A percentile compares a stretch with the other conserved stretches of the same genome.
These are phyloP conservation scores for Carpinus fangiana DNA, from an alignment of 306 rosid genomes.

Conservation along the genomic window DNA sequence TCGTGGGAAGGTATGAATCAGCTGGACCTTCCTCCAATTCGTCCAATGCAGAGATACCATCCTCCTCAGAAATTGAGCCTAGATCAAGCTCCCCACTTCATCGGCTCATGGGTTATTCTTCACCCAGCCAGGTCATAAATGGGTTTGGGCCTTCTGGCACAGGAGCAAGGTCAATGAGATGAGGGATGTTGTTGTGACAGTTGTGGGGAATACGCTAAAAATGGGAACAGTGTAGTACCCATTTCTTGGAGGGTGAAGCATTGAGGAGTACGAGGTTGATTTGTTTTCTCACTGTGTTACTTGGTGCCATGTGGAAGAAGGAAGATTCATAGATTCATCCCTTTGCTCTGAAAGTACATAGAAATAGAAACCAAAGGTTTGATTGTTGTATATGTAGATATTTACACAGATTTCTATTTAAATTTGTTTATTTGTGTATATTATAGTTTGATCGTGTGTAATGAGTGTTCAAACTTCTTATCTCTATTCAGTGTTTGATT, in stretches of 20 bases:
- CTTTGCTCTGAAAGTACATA: background rate
- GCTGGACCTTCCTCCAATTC: constrained; percentile 33
- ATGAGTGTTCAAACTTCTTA: background rate
- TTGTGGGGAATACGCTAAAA: background rate
- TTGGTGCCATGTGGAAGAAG: background rate
- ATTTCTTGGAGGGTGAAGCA: background rate
- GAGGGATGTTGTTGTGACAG: background rate
- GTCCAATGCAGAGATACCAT: constrained; percentile 29
- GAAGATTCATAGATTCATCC: background rate
- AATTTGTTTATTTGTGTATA: constrained; percentile 6
- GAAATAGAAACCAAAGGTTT: background rate
- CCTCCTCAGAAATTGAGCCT: constrained; percentile 45
- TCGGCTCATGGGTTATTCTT: constrained; percentile 77
- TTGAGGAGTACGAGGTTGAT: background rate
- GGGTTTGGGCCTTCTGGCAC: constrained; percentile 36
- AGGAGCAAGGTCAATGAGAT: constrained; percentile 28
- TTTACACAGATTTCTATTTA: background rate
- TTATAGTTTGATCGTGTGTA: background rate
- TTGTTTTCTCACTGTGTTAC: background rate
- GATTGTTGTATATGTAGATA: background rate
- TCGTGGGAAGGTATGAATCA: constrained; percentile 26
- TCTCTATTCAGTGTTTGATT: background rate
- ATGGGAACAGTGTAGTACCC: background rate
- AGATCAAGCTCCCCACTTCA: constrained; percentile 67
- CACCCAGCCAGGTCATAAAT: constrained; percentile 65